These are phyloP conservation scores for Salmacisia buchloeana DNA, from an alignment of 1,284 basidiomycete genomes.

Conservation along the genomic window DNA sequence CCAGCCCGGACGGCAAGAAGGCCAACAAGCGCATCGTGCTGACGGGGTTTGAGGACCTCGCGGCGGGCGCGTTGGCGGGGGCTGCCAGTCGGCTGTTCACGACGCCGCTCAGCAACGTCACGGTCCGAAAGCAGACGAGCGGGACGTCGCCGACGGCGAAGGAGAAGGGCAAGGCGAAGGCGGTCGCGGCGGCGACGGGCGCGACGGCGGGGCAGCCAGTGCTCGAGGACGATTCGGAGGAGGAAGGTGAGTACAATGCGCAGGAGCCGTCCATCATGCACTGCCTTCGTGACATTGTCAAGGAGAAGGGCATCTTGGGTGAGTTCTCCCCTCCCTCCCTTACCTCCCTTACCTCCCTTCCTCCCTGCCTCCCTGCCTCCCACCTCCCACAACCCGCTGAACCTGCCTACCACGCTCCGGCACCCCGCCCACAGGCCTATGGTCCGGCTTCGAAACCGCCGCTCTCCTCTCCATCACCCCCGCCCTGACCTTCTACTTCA, in stretches of 20 bases:
- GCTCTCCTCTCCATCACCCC: constrained; percentile 50
- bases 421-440: constrained; percentile 48
- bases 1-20: constrained; percentile 8
- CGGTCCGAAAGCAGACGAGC: constrained; percentile 53
- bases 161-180: constrained; percentile 15
- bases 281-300: constrained; percentile 46
- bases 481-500: constrained; percentile 52
- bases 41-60: constrained; percentile 51
- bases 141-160: constrained; percentile 11
- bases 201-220: constrained; percentile 14
- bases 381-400: too few species aligned
- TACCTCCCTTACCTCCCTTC: not conserved
- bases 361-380: too few species aligned
- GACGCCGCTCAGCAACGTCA: constrained; percentile 55
- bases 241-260: constrained; percentile 40
- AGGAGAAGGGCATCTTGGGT: constrained; percentile 44
- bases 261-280: constrained; percentile 35
- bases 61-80: constrained; percentile 54
- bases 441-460: constrained; percentile 51
- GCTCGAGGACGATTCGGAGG: constrained; percentile 25
- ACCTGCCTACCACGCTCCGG: too few species aligned
- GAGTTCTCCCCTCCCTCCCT: not conserved
- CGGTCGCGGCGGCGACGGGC: constrained; percentile 23
- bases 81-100: constrained; percentile 52
- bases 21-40: constrained; percentile 30